Conservation (phyloP, 805 yeast genomes). For the Jamesozyma gamospora region DNA sequence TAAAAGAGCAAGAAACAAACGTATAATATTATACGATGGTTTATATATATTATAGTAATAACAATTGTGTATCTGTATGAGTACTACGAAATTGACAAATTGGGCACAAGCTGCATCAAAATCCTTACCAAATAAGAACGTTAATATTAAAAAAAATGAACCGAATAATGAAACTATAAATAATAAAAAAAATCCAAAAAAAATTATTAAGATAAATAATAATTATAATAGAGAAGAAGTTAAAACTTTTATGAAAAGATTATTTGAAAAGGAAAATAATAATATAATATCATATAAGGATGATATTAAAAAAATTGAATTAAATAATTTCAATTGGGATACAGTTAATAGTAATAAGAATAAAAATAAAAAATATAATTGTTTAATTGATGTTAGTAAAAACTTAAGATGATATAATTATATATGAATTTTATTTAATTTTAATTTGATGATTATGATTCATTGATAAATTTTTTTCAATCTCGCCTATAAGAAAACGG, state of each 20-base stretch:
- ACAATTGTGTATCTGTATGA: too few species aligned
- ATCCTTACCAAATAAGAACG: conserved; percentile 12
- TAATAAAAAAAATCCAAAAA: conserved; percentile 1
- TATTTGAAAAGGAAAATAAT: conserved; percentile 7
- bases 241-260: conserved; percentile 12
- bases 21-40: too few species aligned
- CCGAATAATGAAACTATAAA: conserved; percentile 1
- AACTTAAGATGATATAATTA: too few species aligned
- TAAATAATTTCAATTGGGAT: conserved; percentile 21
- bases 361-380: conserved; percentile 24
- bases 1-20: too few species aligned
- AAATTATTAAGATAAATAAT: conserved; percentile 6
- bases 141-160: too few species aligned
- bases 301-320: background rate
- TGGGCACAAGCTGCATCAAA: conserved; percentile 29
- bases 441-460: too few species aligned
- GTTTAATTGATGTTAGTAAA: conserved; percentile 19
- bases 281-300: conserved; percentile 9
- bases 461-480: too few species aligned
- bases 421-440: too few species aligned
- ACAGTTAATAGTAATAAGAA: conserved; percentile 20
- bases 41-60: too few species aligned
- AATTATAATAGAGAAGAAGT: conserved; percentile 24
- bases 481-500: too few species aligned
- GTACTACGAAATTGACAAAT: conserved; percentile 16